Percentiles rank a stretch among this genome's conserved stretches.
phyloP scores from a whole-genome alignment of 768 basidiomycete genomes.

The Pseudohyphozyma bogoriensis region DNA sequence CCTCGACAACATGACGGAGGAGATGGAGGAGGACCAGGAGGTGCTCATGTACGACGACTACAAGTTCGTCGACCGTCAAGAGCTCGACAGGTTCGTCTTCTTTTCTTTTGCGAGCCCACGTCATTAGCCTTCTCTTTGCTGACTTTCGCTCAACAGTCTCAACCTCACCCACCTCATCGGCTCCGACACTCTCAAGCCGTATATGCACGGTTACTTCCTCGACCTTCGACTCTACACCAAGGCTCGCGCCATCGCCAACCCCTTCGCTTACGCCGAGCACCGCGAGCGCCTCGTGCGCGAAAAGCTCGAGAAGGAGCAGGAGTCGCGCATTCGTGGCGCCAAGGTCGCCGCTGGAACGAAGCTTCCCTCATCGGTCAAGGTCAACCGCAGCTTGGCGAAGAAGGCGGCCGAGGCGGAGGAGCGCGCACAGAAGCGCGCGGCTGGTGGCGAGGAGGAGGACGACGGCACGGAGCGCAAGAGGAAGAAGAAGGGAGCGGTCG shows the following conservation, averaged over 20 bases:
- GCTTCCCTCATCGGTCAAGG: slow-evolving; percentile 47
- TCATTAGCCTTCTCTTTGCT: not conserved
- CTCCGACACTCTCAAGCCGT: slow-evolving; percentile 89
- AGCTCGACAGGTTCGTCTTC: slow-evolving; percentile 64
- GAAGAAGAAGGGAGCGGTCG: slow-evolving; percentile 39
- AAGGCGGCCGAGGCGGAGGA: slow-evolving; percentile 48
- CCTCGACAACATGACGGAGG: slow-evolving; percentile 96
- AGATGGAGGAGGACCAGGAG: slow-evolving; percentile 74
- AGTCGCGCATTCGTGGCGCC: slow-evolving; percentile 76
- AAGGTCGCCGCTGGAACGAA: slow-evolving; percentile 40
- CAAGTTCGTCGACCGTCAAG: slow-evolving; percentile 85
- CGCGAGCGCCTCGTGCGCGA: slow-evolving; percentile 76
- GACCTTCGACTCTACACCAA: slow-evolving; percentile 92
- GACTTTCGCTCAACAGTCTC: slow-evolving; percentile 47
- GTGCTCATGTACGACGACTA: slow-evolving; percentile 82
- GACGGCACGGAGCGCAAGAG: slow-evolving; percentile 50
- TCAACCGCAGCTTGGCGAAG: slow-evolving; percentile 78
- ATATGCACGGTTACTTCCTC: slow-evolving; percentile 99
- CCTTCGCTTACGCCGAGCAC: slow-evolving; percentile 88
- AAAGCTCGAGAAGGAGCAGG: slow-evolving; percentile 86
- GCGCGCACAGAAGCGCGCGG: slow-evolving; percentile 28
- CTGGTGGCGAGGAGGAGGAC: slow-evolving; percentile 17
- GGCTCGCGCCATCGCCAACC: slow-evolving; percentile 89
- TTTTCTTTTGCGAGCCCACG: too few species aligned
- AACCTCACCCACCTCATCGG: slow-evolving; percentile 92